Conservation (phyloP, 169 alveolate species). For the Pseudocohnilembus persalinus region DNA sequence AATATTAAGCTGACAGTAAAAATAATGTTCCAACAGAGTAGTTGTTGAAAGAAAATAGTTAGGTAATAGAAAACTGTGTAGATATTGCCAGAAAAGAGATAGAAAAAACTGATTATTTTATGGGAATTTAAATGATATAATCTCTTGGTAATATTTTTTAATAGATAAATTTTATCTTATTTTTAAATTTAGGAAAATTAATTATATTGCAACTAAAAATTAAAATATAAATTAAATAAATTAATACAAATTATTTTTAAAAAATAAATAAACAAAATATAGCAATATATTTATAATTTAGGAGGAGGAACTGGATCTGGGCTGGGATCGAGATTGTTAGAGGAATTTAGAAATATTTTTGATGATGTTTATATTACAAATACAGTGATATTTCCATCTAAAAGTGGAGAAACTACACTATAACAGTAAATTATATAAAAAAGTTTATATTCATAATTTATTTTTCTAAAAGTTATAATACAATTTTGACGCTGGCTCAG, state of each 20-base stretch:
- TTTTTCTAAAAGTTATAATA: constrained; percentile 36
- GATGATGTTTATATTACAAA: constrained; percentile 54
- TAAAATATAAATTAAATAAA: no score
- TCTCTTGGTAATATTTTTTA: no score
- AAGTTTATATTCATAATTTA: no score
- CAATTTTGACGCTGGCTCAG: constrained; percentile 59
- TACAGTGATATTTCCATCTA: constrained; percentile 63
- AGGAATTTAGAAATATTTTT: constrained; percentile 59
- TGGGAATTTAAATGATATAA: constrained; percentile 55
- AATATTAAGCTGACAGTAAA: neutral
- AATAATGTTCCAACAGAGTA: constrained; percentile 1
- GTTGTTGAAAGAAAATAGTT: constrained; percentile 30
- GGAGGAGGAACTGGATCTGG: constrained; percentile 85
- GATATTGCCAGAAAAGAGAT: constrained; percentile 67
- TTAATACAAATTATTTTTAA: no score
- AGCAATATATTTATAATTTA: no score
- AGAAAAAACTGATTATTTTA: constrained; percentile 67
- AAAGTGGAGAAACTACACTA: constrained; percentile 71
- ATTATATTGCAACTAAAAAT: no score
- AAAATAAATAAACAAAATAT: no score
- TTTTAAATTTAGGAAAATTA: no score
- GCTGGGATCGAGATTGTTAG: constrained; percentile 65
- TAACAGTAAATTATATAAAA: constrained; percentile 26
- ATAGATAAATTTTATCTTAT: no score
- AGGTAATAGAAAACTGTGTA: constrained; percentile 49